Percentiles rank a stretch among this genome's conserved stretches.
These are phyloP conservation scores for Talaromyces sp. DNA, from an alignment of 2,329 filamentous ascomycete species.

Conservation along the genomic window DNA sequence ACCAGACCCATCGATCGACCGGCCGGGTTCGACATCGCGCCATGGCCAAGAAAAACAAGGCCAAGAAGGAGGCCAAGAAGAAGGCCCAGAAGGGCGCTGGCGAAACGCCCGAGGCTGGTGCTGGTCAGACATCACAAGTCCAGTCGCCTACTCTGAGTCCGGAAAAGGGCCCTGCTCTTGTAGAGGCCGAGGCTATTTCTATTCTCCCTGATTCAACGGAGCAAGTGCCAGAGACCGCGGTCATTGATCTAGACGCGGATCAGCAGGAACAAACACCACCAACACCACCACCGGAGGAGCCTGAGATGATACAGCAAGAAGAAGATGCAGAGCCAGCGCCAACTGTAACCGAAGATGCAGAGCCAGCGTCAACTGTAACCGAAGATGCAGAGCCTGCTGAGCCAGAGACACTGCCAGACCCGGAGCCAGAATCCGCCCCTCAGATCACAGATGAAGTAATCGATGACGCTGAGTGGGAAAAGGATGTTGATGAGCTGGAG, in stretches of 20 bases:
- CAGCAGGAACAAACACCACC: neutral
- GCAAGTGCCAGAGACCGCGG: neutral
- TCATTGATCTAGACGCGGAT: neutral
- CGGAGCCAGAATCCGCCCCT: neutral
- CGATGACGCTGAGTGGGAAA: neutral
- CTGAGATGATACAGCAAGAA: neutral
- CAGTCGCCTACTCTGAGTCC: neutral
- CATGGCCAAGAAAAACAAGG: constrained; percentile 13
- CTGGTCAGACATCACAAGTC: neutral
- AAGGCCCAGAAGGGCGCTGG: constrained; percentile 8
- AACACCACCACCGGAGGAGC: neutral
- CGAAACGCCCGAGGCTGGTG: neutral
- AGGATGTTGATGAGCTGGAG: constrained; percentile 4
- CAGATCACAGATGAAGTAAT: neutral
- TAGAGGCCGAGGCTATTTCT: neutral
- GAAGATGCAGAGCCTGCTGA: neutral
- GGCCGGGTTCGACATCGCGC: neutral
- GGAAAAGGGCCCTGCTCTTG: neutral
- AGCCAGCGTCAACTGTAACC: neutral
- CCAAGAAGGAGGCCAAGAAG: constrained; percentile 13
- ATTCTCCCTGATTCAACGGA: neutral
- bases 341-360: neutral
- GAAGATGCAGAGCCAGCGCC: neutral
- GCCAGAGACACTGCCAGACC: neutral
- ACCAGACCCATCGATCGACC: neutral